Evolutionary conservation across 2,329 filamentous ascomycete genomes (phyloP), one percentile per base, ranked within the genome.

Genomic region (Colletotrichum plurivorum): DNA sequence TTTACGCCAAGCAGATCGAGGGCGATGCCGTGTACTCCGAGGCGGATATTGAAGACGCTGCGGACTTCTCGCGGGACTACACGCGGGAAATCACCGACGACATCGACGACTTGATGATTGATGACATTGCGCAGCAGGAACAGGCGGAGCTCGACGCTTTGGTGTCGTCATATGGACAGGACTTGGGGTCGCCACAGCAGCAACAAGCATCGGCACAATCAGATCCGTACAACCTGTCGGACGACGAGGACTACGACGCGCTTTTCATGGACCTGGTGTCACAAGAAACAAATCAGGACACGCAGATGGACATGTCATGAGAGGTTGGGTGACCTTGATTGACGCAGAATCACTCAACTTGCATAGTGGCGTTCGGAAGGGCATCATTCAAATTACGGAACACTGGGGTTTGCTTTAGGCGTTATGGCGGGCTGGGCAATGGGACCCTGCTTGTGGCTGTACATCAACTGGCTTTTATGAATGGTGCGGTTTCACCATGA

Each of bases 221-320:
- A 18, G 67, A 69, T 16, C 25, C 56, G 3, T 61, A 45, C 20
- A 75, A 77, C 1, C 77, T 83, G 39, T 84, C 81, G 1, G 88
- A 90, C 60, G 88, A 90, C 53, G 86, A 86, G 15, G 88, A 90
- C 51, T 91, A 90, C 73, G 89, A 91, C 71, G 80, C 84, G 54
- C 78, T 91, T 10, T 91, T 97, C 76, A 87, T 89, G 82, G 89
- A 93, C 72, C 76, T 93, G 45, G 78, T 89, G 58, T 83, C 86
- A n/a, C 79, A 84, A 69, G 81, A 85, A 55, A 78, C 15, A 54
- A 59, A 5, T 67, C 79, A 83, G 6, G 41, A 43, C 13, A 43
- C 41, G 39, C 78, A 83, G 45, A 87, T 86, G 80, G 86, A 88
- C 63, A 81, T 84, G 77, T 81, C 81, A 41, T 84, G 73, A 77